Percentiles rank a stretch among this genome's conserved stretches.
Conservation (phyloP, 2,329 filamentous ascomycete species). For the Ophiostoma himal-ulmi region DNA sequence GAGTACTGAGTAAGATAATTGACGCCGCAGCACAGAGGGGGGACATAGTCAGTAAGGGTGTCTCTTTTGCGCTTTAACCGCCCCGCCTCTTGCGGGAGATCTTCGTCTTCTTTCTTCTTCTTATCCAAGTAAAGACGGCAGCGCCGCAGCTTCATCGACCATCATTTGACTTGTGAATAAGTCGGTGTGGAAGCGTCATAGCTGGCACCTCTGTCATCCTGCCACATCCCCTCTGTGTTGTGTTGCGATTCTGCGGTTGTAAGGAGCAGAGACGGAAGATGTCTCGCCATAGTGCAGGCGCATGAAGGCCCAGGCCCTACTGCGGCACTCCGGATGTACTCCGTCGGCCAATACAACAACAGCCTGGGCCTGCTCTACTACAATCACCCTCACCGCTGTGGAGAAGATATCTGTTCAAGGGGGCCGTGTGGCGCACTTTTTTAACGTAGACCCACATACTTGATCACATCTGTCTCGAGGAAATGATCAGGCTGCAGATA, state of each 20-base stretch:
- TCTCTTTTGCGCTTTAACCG: not conserved
- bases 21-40: not conserved
- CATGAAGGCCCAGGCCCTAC: constrained; percentile 7
- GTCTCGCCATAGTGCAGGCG: not conserved
- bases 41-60: not conserved
- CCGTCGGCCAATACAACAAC: not conserved
- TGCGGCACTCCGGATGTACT: not conserved
- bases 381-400: constrained; percentile 3
- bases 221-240: not conserved
- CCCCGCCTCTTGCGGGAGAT: constrained; percentile 2
- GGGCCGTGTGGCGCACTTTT: not conserved
- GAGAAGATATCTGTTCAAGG: not conserved
- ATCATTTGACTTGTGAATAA: not conserved
- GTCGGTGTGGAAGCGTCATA: not conserved
- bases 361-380: not conserved
- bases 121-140: not conserved
- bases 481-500: not conserved
- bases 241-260: not conserved
- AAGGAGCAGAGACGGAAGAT: not conserved
- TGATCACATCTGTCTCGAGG: not conserved
- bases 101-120: not conserved
- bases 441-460: not conserved
- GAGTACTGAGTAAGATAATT: not conserved
- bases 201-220: not conserved
- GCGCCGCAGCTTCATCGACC: not conserved